Base-by-base conservation (phyloP, 2,329 filamentous ascomycete species). In the Fonsecaea multimorphosa region DNA sequence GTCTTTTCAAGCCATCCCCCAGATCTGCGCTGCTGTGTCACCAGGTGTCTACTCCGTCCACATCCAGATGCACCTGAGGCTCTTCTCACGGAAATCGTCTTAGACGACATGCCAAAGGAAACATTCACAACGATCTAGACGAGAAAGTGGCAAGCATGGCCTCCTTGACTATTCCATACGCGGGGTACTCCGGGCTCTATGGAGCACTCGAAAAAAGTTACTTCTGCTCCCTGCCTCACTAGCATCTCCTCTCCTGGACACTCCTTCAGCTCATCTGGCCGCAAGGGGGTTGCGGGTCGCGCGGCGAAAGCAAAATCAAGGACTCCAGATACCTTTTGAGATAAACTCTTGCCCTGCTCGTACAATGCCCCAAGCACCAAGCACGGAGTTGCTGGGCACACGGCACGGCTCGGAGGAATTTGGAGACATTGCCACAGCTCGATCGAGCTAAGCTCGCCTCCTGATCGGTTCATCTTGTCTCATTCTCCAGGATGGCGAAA, bases 341-440 rank as follows among this genome's bases (percentile, higher is more conserved):
- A 44, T 44, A 19, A 12, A 19, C 38, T 44, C 38, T 44, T 44
- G n/a, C 38, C 38, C 38, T 44, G 19, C 16, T 44, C 5, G 38
- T 44, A 44, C 38, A 44, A 44, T 44, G 16, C 16, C 16, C 38
- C 38, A n/a, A 44, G 38, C 38, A 44, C 44, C 19, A 49, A 49
- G 44, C 11, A 49, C 44, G 38, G 38, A 19, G 38, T n/a, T 44
- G 38, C 38, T 44, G 38, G 38, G 38, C 44, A 24, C 27, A 49
- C 44, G 44, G 44, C 44, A 49, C 44, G 44, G 44, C 44, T 49
- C 44, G 44, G 44, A 49, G 19, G 19, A 24, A 19, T 49, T 49
- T 49, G 44, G 44, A 49, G 44, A 49, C 44, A 49, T 49, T 49
- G n/a, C 44, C 44, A 49, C 44, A 49, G 44, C 44, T 49, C 19